Percentiles rank a stretch among this genome's conserved stretches.
These are phyloP conservation scores for Pestalotiopsis sp. DNA, from an alignment of 2,329 filamentous ascomycete species.

Conservation along the genomic window DNA sequence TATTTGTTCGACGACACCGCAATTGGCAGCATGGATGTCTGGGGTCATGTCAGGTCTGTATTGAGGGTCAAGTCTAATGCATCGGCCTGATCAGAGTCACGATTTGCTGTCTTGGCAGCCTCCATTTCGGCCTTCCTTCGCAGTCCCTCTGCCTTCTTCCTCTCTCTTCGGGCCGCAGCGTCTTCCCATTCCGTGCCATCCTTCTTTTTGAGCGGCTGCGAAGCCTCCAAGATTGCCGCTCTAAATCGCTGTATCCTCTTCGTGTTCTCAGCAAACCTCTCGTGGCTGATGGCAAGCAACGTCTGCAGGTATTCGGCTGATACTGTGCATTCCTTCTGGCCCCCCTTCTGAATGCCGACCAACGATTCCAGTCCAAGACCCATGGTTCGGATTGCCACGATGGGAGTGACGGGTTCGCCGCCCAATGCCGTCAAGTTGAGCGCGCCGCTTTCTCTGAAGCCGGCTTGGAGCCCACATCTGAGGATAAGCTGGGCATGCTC, in stretches of 20 bases:
- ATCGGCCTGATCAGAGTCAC: constrained; percentile 17
- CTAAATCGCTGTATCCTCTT: constrained; percentile 70
- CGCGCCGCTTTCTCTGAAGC: constrained; percentile 89
- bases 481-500: constrained; percentile 76
- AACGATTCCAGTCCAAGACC: constrained; percentile 82
- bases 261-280: constrained; percentile 71
- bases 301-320: constrained; percentile 67
- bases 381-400: constrained; percentile 84
- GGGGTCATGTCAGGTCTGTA: constrained; percentile 25
- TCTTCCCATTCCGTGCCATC: constrained; percentile 58
- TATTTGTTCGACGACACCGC: background rate
- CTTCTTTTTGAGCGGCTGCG: constrained; percentile 29
- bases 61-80: constrained; percentile 24
- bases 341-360: constrained; percentile 60
- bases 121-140: constrained; percentile 48
- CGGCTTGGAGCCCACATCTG: constrained; percentile 75
- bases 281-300: constrained; percentile 72
- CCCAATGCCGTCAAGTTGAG: constrained; percentile 58
- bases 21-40: background rate
- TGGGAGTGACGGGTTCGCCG: constrained; percentile 54
- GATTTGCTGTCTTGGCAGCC: constrained; percentile 19
- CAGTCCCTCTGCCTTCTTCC: constrained; percentile 62
- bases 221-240: constrained; percentile 44
- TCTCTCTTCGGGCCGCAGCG: constrained; percentile 49
- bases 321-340: constrained; percentile 53